These are phyloP conservation scores for Penicillium griseofulvum DNA, from an alignment of 2,329 filamentous ascomycete species.

Conservation along the genomic window DNA sequence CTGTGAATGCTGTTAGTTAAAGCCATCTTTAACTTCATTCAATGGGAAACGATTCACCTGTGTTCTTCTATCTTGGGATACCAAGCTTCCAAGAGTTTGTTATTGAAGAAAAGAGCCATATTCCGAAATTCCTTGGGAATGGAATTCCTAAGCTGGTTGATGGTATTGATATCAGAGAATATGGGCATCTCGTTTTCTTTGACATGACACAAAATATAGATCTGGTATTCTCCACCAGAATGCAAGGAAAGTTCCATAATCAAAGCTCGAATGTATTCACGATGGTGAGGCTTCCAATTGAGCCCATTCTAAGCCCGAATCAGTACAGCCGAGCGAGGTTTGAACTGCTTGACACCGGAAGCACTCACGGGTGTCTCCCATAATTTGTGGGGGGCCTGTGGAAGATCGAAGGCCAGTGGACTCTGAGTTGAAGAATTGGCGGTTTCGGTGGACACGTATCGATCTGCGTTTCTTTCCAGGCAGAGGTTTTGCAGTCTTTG, in stretches of 20 bases:
- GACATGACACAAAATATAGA: conserved; percentile 76
- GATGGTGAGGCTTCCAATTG: conserved; percentile 72
- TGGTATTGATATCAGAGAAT: conserved; percentile 66
- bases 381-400: conserved; percentile 11
- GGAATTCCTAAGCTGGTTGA: conserved; percentile 53
- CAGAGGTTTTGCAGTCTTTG: conserved; percentile 67
- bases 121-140: conserved; percentile 36
- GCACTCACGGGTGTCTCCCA: not conserved
- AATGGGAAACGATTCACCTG: conserved; percentile 16
- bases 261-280: conserved; percentile 77
- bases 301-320: conserved; percentile 82
- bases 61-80: conserved; percentile 31
- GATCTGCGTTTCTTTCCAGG: conserved; percentile 61
- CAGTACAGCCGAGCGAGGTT: conserved; percentile 67
- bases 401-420: conserved; percentile 18
- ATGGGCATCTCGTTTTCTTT: conserved; percentile 70
- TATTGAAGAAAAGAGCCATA: conserved; percentile 37
- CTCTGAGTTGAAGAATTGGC: conserved; percentile 16
- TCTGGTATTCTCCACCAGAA: conserved; percentile 72
- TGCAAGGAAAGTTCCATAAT: conserved; percentile 73
- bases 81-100: conserved; percentile 28
- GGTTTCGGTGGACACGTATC: conserved; percentile 49
- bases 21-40: not conserved
- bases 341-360: conserved; percentile 11
- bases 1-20: conserved; percentile 9